Evolutionary conservation across 352 stramenopile genomes (phyloP).

Genomic region (Phytophthora meadii): DNA sequence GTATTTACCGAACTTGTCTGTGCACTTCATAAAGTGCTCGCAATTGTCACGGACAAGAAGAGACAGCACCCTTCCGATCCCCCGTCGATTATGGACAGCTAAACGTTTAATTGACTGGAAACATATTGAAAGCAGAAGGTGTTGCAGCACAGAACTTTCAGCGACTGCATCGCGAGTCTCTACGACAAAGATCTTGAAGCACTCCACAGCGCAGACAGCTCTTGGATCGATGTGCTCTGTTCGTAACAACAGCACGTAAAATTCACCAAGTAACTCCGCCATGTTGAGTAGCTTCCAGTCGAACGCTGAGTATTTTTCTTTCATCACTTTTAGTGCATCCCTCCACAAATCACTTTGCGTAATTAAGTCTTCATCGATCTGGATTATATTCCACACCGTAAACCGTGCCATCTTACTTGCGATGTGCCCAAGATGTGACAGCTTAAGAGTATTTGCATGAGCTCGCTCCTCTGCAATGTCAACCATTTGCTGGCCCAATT

Average conservation of each 20-base stretch:
- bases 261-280: conserved; percentile 61
- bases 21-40: conserved; percentile 66
- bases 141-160: conserved; percentile 55
- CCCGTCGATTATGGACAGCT: conserved; percentile 34
- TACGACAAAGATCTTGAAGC: conserved; percentile 67
- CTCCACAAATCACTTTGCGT: conserved; percentile 47
- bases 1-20: conserved; percentile 83
- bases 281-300: conserved; percentile 72
- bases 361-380: conserved; percentile 30
- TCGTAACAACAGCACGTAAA: conserved; percentile 65
- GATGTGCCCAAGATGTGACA: conserved; percentile 68
- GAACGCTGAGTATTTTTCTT: conserved; percentile 72
- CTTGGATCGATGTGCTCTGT: conserved; percentile 48
- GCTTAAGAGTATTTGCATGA: conserved; percentile 43
- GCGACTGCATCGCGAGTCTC: conserved; percentile 52
- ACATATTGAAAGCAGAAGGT: conserved; percentile 72
- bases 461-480: conserved; percentile 56
- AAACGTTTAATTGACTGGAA: conserved; percentile 71
- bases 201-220: conserved; percentile 65
- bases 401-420: conserved; percentile 76
- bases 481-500: conserved; percentile 53
- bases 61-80: conserved; percentile 47
- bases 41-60: conserved; percentile 69
- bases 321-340: conserved; percentile 64
- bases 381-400: conserved; percentile 59